Base-by-base conservation (phyloP, 1,284 basidiomycete species). In the Rhodotorula sp. region DNA sequence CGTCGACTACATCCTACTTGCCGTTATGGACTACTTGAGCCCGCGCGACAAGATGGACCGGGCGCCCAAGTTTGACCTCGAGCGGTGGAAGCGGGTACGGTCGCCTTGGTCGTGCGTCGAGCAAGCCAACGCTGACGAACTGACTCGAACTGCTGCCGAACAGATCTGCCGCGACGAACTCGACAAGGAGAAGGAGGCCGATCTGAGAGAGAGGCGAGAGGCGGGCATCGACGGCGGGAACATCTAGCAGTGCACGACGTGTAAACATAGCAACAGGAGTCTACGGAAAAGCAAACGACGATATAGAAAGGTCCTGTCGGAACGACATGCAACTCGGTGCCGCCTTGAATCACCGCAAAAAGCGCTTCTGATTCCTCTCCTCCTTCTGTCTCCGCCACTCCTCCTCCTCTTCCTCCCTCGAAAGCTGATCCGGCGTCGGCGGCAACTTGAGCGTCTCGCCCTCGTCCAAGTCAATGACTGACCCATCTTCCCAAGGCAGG, bases 371-470 rank as follows among this genome's bases (percentile, higher is more conserved):
- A 49, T 70, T 60, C 24, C 68, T 19, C 57, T 56, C 66, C 39
- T 46, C 52, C 36, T 62, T 70, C 34, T 34, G 39, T 29, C 64
- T 51, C 56, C 24, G 19, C 52, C 71, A 44, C 62, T 70, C 64
- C 56, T 80, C 77, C 59, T 80, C 76, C 34, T 78, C 76, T 67
- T 82, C 81, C 49, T 72, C 76, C 49, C 77, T 78, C 32, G 77
- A 77, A 2, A 81, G 78, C 74, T 78, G 77, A 22, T 79, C 79
- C 2, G 82, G 82, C 24, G 81, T 82, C 7, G 82, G 82, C 6
- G 82, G 82, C 0, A 84, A 74, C 59, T 81, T 81, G 44, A 83
- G 76, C 22, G 82, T 80, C 74, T 84, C 82, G 44, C 80, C 81
- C 13, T 80, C 79, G 13, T 59, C 61, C 29, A 78, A 57, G 8